Conservation (phyloP, 176 grass and related monocot species). For the Carex littledalei region DNA sequence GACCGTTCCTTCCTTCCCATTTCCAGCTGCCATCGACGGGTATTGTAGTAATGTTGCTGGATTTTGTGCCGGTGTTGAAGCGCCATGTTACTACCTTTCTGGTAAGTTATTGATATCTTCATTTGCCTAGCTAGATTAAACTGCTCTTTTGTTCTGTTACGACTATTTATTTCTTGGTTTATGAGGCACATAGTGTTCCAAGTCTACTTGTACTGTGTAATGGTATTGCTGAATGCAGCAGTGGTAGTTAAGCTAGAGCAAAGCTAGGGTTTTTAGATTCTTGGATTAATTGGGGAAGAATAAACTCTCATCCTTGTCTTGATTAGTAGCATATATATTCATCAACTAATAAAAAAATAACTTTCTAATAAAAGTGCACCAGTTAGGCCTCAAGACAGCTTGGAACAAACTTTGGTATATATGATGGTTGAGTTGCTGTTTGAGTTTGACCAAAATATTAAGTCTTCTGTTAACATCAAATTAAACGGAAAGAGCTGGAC, state of each 20-base stretch:
- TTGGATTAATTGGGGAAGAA: not conserved
- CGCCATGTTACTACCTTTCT: constrained; percentile 13
- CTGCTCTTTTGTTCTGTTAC: not conserved
- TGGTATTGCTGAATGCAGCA: not conserved
- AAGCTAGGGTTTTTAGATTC: not conserved
- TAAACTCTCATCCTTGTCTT: not conserved
- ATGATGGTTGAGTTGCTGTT: not conserved
- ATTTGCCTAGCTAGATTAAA: not conserved
- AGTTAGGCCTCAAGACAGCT: not conserved
- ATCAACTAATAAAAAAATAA: not conserved
- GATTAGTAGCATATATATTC: not conserved
- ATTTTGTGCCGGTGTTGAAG: constrained; percentile 2
- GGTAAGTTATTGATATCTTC: constrained; percentile 10
- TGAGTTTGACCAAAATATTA: not conserved
- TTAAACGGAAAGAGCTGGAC: not conserved
- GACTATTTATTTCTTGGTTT: not conserved
- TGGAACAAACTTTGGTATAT: not conserved
- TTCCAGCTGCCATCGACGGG: not conserved
- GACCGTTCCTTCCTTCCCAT: constrained; percentile 1
- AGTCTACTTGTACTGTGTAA: constrained; percentile 1
- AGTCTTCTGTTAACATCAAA: not conserved
- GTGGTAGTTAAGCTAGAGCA: not conserved
- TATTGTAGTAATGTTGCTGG: constrained; percentile 1
- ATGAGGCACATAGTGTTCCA: not conserved
- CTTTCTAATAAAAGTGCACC: not conserved